These are phyloP conservation scores for Colletotrichum sp. DNA, from an alignment of 2,329 filamentous ascomycete genomes.

Conservation along the genomic window DNA sequence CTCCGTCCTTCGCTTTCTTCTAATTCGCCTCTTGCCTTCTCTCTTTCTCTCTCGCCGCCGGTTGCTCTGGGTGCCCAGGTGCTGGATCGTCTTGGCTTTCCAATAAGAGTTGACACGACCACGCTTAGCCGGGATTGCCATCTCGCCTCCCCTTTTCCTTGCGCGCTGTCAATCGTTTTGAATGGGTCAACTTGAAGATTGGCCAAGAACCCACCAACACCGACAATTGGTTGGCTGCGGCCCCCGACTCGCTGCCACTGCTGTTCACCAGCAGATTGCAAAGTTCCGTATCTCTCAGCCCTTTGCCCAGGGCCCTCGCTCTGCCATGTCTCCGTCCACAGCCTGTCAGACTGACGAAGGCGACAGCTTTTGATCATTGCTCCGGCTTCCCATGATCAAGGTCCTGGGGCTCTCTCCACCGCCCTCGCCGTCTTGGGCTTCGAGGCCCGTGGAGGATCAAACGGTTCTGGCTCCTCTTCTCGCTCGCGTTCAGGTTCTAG, in stretches of 20 bases:
- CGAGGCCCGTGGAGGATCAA: not conserved
- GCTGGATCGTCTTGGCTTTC: constrained; percentile 9
- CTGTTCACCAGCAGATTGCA: not conserved
- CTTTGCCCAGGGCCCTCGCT: not conserved
- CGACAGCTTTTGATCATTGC: not conserved
- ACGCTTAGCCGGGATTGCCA: constrained; percentile 14
- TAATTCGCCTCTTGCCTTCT: not conserved
- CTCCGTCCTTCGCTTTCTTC: not conserved
- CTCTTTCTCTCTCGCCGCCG: not conserved
- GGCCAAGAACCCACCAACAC: not conserved
- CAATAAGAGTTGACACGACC: not conserved
- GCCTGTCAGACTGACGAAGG: not conserved
- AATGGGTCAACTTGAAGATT: not conserved
- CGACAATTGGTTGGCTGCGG: not conserved
- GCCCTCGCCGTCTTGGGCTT: not conserved
- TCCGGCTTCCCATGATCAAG: not conserved
- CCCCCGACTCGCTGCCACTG: not conserved
- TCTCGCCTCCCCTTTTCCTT: constrained; percentile 17
- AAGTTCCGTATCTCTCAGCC: not conserved
- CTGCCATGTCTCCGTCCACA: not conserved
- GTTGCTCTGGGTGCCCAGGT: not conserved
- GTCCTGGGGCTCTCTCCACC: not conserved
- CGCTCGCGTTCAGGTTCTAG: not conserved
- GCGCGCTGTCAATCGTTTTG: not conserved
- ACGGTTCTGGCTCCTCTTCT: not conserved